phyloP scores from a whole-genome alignment of 192 early-diverging fungal species.

The Backusella luteola region DNA sequence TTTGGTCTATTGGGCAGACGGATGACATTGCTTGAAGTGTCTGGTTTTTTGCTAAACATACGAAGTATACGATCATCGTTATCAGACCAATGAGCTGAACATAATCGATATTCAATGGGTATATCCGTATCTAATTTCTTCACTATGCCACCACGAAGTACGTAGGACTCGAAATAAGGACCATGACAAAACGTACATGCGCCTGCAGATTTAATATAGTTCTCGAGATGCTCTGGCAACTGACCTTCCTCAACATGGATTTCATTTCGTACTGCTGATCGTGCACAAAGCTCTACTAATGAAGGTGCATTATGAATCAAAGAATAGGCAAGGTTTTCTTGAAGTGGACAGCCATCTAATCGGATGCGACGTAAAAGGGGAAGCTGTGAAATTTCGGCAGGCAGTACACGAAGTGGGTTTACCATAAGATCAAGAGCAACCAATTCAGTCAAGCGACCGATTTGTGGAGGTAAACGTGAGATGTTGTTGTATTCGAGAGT shows the following conservation, averaged over 20 bases:
- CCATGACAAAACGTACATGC: slow-evolving; percentile 76
- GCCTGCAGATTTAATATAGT: slow-evolving; percentile 58
- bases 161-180: slow-evolving; percentile 71
- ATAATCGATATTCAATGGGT: slow-evolving; percentile 70
- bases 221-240: slow-evolving; percentile 50
- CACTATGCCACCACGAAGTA: slow-evolving; percentile 61
- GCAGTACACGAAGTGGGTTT: slow-evolving; percentile 68
- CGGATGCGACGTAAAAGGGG: slow-evolving; percentile 62
- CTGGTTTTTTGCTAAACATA: slow-evolving; percentile 45
- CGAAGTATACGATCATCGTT: slow-evolving; percentile 62
- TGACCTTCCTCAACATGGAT: neutral
- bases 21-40: neutral
- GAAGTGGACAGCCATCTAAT: slow-evolving; percentile 55
- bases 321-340: slow-evolving; percentile 29
- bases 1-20: neutral
- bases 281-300: slow-evolving; percentile 75
- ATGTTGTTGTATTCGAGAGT: slow-evolving; percentile 63
- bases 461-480: slow-evolving; percentile 56
- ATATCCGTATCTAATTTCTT: slow-evolving; percentile 51
- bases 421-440: slow-evolving; percentile 62
- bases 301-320: slow-evolving; percentile 54
- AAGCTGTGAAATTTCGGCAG: slow-evolving; percentile 70
- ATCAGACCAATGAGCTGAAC: slow-evolving; percentile 70
- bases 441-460: slow-evolving; percentile 59
- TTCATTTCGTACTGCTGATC: slow-evolving; percentile 44